These are phyloP conservation scores for Erodium moschatum DNA, from an alignment of 441 rosid genomes.

Conservation along the genomic window DNA sequence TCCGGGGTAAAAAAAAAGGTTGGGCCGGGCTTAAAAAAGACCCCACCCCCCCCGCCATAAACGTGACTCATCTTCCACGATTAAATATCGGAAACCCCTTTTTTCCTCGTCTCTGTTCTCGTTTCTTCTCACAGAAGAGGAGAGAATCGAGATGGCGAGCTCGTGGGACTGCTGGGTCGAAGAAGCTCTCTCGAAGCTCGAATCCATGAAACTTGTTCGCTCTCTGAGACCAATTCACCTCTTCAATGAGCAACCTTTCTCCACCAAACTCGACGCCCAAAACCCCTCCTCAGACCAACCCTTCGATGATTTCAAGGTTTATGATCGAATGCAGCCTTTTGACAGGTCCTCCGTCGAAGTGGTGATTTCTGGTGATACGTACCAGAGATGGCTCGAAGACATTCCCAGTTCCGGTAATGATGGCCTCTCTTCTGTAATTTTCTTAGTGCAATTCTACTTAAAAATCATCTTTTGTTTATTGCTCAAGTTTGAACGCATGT, in stretches of 20 bases:
- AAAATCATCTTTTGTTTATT: neutral
- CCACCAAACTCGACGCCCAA: neutral
- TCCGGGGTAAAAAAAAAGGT: too few species aligned
- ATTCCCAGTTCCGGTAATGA: constrained; percentile 56
- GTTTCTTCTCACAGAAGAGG: neutral
- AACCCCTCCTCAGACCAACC: neutral
- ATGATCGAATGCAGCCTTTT: constrained; percentile 60
- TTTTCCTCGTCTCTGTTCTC: neutral
- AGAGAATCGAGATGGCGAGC: constrained; percentile 28
- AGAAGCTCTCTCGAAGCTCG: constrained; percentile 57
- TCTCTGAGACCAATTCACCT: constrained; percentile 67
- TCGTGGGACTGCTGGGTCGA: constrained; percentile 68
- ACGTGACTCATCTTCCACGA: neutral
- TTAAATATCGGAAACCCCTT: neutral
- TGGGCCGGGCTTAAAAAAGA: too few species aligned
- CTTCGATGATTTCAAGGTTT: constrained; percentile 43
- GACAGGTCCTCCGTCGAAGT: constrained; percentile 69
- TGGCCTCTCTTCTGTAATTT: neutral
- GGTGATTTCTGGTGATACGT: constrained; percentile 51
- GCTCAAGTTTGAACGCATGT: neutral
- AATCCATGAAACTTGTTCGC: constrained; percentile 53
- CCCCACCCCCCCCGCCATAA: too few species aligned
- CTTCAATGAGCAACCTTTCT: constrained; percentile 18
- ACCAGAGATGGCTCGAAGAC: constrained; percentile 61
- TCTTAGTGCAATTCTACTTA: neutral